Evolutionary conservation across 345 rosid species (phyloP), one percentile per base, ranked within the genome.

Genomic region (Nephelium lappaceum): DNA sequence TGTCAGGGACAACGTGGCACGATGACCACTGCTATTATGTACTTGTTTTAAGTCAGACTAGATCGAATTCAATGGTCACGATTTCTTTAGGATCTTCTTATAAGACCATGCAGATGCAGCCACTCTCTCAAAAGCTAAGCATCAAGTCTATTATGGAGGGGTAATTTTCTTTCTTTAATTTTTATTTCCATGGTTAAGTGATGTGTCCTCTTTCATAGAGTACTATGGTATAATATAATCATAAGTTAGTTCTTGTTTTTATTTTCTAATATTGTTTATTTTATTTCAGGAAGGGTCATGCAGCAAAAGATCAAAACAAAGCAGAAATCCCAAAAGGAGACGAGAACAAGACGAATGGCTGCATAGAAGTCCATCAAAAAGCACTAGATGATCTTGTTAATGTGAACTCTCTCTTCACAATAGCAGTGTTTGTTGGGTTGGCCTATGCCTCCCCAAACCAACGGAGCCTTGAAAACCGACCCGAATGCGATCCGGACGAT

Each of bases 351-450:
- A 45, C 8, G 12, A 45, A 45, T 45, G 51, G 51, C 11, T 45
- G 16, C 0, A 75, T 41, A 19, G 16, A 31, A 1, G 15, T 75
- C 21, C 49, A 77, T 27, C 61, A 41, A 36, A 75, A n/a, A 11
- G 99, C 99, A 51, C 91, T 95, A 11, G 98, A 95, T 60, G 99
- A 97, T 16, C 90, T 95, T 7, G 99, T 95, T 57, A 95, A 95
- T 82, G 99, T 93, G 2, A 93, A 95, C 90, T 95, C 98, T 6
- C 97, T 95, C 79, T 95, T 93, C 91, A 92, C 98, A 41, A 87
- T 93, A 78, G 99, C 98, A n/a, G 98, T 93, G 75, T 95, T 95
- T 84, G 99, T 95, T 10, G 98, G 99, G 0, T 95, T 95, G 21
- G 91, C 98, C 49, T 65, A 92, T 27, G 84, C 99, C 2, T 80